Evolutionary conservation across 2,329 filamentous ascomycete genomes (phyloP).

Genomic region (Fusarium sp.): DNA sequence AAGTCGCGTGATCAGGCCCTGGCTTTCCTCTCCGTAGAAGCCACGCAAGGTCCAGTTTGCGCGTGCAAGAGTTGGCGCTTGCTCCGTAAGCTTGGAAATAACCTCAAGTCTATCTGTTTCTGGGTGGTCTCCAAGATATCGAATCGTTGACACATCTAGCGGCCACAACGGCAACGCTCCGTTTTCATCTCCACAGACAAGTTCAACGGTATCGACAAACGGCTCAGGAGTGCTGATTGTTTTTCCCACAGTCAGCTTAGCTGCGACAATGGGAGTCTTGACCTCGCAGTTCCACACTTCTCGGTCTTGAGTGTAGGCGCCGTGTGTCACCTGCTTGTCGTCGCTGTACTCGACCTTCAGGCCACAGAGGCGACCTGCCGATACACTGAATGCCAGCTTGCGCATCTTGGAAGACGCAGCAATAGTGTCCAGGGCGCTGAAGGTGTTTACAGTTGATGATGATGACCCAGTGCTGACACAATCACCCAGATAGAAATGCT

Average conservation of each 20-base stretch:
- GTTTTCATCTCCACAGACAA: not conserved
- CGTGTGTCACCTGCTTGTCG: not conserved
- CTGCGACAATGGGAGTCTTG: not conserved
- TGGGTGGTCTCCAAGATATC: not conserved
- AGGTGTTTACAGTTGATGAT: not conserved
- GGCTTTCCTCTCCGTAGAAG: not conserved
- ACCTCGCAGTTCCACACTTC: not conserved
- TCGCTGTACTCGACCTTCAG: not conserved
- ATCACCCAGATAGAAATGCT: not conserved
- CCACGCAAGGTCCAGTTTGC: not conserved
- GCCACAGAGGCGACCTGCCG: not conserved
- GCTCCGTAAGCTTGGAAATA: not conserved
- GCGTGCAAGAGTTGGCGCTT: not conserved
- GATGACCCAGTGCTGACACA: not conserved
- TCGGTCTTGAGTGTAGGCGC: not conserved
- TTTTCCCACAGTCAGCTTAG: not conserved
- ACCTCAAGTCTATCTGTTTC: not conserved
- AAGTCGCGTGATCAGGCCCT: not conserved
- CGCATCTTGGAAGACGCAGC: not conserved
- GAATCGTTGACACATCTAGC: not conserved
- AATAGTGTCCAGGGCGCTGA: not conserved
- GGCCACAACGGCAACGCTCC: not conserved
- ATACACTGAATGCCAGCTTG: not conserved
- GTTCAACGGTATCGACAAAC: not conserved
- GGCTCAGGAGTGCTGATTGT: not conserved